A percentile compares a stretch with the other conserved stretches of the same genome.
Conservation (phyloP, 2,329 filamentous ascomycete species). For the Anthostomella pinea region DNA sequence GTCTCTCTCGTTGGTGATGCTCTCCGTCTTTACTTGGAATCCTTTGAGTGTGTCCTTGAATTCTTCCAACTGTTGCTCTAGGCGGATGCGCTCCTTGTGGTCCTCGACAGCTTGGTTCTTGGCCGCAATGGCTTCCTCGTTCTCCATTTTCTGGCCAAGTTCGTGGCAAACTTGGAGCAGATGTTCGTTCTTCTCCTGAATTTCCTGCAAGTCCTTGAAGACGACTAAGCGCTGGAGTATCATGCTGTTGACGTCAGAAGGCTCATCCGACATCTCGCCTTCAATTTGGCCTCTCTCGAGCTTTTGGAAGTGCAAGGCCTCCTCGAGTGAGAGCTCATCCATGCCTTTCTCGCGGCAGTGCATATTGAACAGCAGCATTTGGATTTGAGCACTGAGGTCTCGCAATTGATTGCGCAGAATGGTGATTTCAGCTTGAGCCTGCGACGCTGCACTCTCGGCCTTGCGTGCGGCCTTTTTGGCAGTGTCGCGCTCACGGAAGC, state of each 20-base stretch:
- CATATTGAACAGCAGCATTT: conserved; percentile 84
- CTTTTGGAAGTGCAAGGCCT: conserved; percentile 72
- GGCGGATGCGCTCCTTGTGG: conserved; percentile 68
- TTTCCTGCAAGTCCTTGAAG: conserved; percentile 79
- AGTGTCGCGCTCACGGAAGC: conserved; percentile 74
- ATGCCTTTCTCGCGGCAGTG: conserved; percentile 78
- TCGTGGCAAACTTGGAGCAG: conserved; percentile 79
- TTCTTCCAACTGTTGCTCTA: conserved; percentile 70
- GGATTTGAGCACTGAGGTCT: conserved; percentile 85
- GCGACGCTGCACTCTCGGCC: conserved; percentile 68
- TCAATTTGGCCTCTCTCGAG: conserved; percentile 73
- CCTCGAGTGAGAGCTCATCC: conserved; percentile 66
- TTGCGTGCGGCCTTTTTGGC: conserved; percentile 77
- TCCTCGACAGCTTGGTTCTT: conserved; percentile 62
- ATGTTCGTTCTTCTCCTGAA: conserved; percentile 86
- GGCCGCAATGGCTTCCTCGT: conserved; percentile 73
- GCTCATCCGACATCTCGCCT: conserved; percentile 67
- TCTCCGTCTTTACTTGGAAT: conserved; percentile 80
- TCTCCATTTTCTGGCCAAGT: conserved; percentile 86
- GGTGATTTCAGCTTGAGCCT: conserved; percentile 64
- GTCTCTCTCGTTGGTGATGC: conserved; percentile 91
- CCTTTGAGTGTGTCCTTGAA: conserved; percentile 81
- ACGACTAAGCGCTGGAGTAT: conserved; percentile 88
- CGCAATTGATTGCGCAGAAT: conserved; percentile 84
- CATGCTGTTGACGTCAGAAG: conserved; percentile 82